These are phyloP conservation scores for Pneumocystis carinii DNA, from an alignment of 1,139 yeast species.

Conservation along the genomic window DNA sequence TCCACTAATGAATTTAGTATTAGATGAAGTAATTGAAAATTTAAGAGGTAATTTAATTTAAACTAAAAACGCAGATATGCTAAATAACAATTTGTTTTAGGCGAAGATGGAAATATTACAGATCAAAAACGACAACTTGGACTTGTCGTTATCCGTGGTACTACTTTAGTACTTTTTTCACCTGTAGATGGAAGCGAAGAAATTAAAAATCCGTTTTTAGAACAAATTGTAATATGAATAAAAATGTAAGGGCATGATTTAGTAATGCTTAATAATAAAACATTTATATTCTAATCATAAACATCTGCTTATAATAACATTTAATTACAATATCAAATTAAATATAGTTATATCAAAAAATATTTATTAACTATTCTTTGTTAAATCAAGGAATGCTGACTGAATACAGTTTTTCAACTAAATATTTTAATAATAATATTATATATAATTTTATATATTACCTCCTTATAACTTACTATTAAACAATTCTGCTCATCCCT, in stretches of 20 bases:
- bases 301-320: neutral
- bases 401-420: constrained; percentile 55
- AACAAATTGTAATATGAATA: constrained; percentile 4
- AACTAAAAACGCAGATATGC: neutral
- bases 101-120: constrained; percentile 39
- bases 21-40: constrained; percentile 67
- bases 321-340: neutral
- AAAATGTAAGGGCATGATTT: neutral
- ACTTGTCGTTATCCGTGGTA: constrained; percentile 75
- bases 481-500: constrained; percentile 72
- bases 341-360: neutral
- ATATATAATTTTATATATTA: neutral
- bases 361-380: neutral
- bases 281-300: neutral
- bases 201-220: constrained; percentile 54
- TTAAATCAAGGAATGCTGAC: constrained; percentile 29
- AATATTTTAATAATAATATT: constrained; percentile 36
- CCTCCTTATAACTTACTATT: constrained; percentile 60
- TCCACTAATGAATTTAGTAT: constrained; percentile 80
- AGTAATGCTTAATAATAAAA: neutral
- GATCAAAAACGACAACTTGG: constrained; percentile 51
- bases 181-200: constrained; percentile 73
- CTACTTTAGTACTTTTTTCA: constrained; percentile 61
- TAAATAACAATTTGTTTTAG: constrained; percentile 4
- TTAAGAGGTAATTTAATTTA: constrained; percentile 35